Evolutionary conservation across 2,329 filamentous ascomycete species (phyloP).

Genomic region (Alternaria sp.): DNA sequence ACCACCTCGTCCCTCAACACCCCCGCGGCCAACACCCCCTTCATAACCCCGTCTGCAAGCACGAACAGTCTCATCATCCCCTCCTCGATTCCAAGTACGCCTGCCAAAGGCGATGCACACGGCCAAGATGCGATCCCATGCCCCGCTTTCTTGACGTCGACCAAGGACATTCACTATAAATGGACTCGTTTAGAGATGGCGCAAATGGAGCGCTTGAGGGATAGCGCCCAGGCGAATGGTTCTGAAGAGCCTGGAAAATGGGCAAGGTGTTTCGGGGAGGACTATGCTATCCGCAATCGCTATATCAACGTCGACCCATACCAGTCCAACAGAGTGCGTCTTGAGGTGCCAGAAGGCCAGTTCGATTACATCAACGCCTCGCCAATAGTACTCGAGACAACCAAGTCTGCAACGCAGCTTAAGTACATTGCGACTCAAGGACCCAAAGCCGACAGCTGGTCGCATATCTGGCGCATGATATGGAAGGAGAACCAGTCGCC

Average conservation of each 20-base stretch:
- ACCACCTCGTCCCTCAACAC: slow-evolving; percentile 40
- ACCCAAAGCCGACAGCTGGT: slow-evolving; percentile 76
- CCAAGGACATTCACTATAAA: slow-evolving; percentile 64
- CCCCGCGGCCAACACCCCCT: slow-evolving; percentile 37
- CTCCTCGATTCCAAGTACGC: slow-evolving; percentile 24
- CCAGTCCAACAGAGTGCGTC: slow-evolving; percentile 82
- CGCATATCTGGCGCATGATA: slow-evolving; percentile 96
- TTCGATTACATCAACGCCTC: slow-evolving; percentile 64
- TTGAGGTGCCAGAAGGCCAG: slow-evolving; percentile 75
- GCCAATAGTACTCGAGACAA: slow-evolving; percentile 55
- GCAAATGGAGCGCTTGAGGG: slow-evolving; percentile 63
- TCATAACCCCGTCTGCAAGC: slow-evolving; percentile 42
- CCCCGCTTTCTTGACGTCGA: slow-evolving; percentile 63
- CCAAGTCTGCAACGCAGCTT: slow-evolving; percentile 52
- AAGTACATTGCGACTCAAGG: slow-evolving; percentile 94
- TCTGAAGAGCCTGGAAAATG: slow-evolving; percentile 61
- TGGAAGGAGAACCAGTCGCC: slow-evolving; percentile 75
- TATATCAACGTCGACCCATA: slow-evolving; percentile 92
- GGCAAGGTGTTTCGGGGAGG: slow-evolving; percentile 66
- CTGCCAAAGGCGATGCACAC: slow-evolving; percentile 22
- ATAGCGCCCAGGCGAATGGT: slow-evolving; percentile 51
- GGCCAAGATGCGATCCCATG: slow-evolving; percentile 45
- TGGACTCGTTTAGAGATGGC: slow-evolving; percentile 70
- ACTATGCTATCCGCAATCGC: slow-evolving; percentile 73
- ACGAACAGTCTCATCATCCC: slow-evolving; percentile 46